These are phyloP conservation scores for Podaxis sp. DNA, from an alignment of 768 basidiomycete genomes.

Conservation along the genomic window DNA sequence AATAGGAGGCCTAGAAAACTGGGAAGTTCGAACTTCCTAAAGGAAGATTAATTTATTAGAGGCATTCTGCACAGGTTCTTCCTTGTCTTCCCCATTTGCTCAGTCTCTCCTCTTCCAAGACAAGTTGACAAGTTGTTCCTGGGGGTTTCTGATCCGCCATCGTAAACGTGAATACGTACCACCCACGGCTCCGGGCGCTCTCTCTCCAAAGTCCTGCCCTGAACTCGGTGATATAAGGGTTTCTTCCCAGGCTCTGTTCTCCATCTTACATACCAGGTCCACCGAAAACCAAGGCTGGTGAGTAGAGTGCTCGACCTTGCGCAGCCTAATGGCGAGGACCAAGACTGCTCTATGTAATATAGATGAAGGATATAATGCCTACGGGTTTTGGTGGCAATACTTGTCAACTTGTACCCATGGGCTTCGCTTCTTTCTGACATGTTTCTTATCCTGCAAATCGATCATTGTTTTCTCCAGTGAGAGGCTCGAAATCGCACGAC, in stretches of 20 bases:
- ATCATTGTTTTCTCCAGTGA: neutral
- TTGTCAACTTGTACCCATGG: constrained; percentile 26
- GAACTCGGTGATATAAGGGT: constrained; percentile 28
- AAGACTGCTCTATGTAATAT: constrained; percentile 41
- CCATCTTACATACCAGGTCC: constrained; percentile 55
- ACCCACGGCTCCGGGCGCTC: neutral
- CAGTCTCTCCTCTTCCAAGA: neutral
- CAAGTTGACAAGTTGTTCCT: neutral
- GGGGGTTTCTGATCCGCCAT: constrained; percentile 11
- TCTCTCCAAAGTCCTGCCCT: constrained; percentile 32
- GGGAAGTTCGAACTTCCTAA: neutral
- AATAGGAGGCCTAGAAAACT: constrained; percentile 1
- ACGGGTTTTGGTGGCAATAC: constrained; percentile 21
- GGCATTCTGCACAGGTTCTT: neutral
- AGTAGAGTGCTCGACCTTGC: constrained; percentile 41
- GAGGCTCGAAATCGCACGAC: neutral
- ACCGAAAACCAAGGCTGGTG: constrained; percentile 69
- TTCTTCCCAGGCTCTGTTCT: constrained; percentile 12
- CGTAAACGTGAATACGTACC: constrained; percentile 7
- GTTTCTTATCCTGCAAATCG: constrained; percentile 4
- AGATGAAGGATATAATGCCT: constrained; percentile 76
- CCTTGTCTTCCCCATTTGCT: constrained; percentile 2
- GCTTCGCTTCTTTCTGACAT: constrained; percentile 64
- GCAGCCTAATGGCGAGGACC: constrained; percentile 80
- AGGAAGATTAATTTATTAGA: neutral